A percentile compares a stretch with the other conserved stretches of the same genome.
phyloP scores from a whole-genome alignment of 768 basidiomycete genomes.

The Lentinula sp. region DNA sequence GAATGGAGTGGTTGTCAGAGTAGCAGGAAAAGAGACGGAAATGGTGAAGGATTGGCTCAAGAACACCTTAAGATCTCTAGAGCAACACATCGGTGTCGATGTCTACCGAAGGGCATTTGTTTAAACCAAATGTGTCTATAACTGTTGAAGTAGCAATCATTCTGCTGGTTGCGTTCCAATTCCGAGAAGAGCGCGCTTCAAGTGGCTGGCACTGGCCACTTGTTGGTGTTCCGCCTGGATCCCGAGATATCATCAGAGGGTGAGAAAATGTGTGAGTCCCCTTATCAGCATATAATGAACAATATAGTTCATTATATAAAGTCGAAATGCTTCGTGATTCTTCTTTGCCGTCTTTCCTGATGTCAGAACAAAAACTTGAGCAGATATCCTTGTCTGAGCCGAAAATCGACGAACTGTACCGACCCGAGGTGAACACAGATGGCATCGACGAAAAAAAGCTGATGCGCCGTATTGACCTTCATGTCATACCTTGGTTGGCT shows the following conservation, averaged over 20 bases:
- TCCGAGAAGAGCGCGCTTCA: neutral
- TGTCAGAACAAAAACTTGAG: neutral
- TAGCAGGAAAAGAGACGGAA: slow-evolving; percentile 75
- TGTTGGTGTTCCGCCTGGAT: neutral
- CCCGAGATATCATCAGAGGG: neutral
- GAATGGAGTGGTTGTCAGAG: slow-evolving; percentile 56
- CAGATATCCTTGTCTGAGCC: neutral
- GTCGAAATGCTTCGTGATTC: neutral
- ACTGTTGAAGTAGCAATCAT: neutral
- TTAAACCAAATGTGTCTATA: slow-evolving; percentile 16
- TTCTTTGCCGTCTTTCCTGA: neutral
- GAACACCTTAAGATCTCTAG: slow-evolving; percentile 42
- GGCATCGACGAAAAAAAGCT: slow-evolving; percentile 49
- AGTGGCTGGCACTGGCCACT: neutral
- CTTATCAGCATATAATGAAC: neutral
- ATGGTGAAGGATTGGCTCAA: slow-evolving; percentile 66
- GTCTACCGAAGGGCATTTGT: slow-evolving; percentile 59
- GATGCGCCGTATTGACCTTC: slow-evolving; percentile 55
- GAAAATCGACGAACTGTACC: slow-evolving; percentile 28
- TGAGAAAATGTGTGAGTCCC: neutral
- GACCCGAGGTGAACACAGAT: slow-evolving; percentile 46
- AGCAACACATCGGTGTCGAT: slow-evolving; percentile 54
- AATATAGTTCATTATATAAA: neutral
- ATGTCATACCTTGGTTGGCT: slow-evolving; percentile 71
- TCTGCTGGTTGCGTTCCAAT: neutral